Conservation (phyloP, 2,329 filamentous ascomycete genomes). For the Hansfordia pulvinata region DNA sequence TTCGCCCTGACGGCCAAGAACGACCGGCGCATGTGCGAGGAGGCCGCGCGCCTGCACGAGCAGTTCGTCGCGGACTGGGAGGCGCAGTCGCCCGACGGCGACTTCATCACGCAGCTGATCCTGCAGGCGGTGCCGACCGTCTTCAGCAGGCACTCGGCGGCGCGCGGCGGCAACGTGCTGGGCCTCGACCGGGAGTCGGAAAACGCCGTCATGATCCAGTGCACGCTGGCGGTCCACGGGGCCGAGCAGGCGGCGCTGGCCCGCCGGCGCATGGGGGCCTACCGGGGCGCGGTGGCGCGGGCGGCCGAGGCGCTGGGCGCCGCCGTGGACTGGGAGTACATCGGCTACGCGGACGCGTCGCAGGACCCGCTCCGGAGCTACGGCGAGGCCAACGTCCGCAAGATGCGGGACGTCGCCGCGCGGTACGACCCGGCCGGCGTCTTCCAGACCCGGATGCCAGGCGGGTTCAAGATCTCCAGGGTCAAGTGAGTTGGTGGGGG, state of each 20-base stretch:
- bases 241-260: constrained; percentile 19
- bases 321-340: constrained; percentile 16
- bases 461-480: constrained; percentile 19
- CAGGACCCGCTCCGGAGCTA: constrained; percentile 15
- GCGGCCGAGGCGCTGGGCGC: constrained; percentile 3
- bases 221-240: constrained; percentile 16
- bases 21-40: constrained; percentile 18
- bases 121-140: constrained; percentile 19
- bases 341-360: constrained; percentile 19
- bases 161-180: constrained; percentile 19
- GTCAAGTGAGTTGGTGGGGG: no score
- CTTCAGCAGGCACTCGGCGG: constrained; percentile 14
- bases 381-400: constrained; percentile 14
- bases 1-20: constrained; percentile 22
- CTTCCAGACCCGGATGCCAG: constrained; percentile 19
- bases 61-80: constrained; percentile 13
- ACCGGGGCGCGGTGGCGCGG: no score
- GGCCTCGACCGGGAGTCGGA: constrained; percentile 15
- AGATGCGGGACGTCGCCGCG: constrained; percentile 12
- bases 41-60: constrained; percentile 17
- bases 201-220: constrained; percentile 18
- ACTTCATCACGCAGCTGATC: constrained; percentile 17
- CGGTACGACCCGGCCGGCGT: constrained; percentile 19
- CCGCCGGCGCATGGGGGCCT: no score
- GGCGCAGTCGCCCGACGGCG: constrained; percentile 8